Evolutionary conservation across 768 basidiomycete genomes (phyloP).

Genomic region (Inosperma sp.): DNA sequence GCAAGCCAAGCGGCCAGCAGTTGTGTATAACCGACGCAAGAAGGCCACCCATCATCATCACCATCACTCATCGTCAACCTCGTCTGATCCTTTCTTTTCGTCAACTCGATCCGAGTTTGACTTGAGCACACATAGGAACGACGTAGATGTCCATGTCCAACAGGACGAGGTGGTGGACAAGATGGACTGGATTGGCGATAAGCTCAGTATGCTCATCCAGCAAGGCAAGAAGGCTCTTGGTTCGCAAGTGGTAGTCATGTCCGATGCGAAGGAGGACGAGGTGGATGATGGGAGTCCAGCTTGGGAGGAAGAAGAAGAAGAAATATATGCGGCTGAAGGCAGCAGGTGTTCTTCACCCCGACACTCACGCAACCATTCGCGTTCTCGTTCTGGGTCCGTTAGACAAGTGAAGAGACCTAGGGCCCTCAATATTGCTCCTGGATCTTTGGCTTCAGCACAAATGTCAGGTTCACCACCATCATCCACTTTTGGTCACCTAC

Average conservation of each 20-base stretch:
- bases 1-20: not conserved
- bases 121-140: conserved; percentile 34
- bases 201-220: conserved; percentile 63
- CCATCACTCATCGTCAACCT: not conserved
- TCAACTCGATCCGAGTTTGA: conserved; percentile 40
- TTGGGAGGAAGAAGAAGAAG: conserved; percentile 66
- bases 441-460: not conserved
- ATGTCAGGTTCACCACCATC: not conserved
- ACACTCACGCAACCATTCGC: conserved; percentile 4
- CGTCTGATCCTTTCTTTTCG: conserved; percentile 4
- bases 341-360: conserved; percentile 22
- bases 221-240: conserved; percentile 75
- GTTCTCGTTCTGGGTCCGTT: conserved; percentile 6
- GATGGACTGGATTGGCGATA: conserved; percentile 83
- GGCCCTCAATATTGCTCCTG: not conserved
- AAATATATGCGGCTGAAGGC: conserved; percentile 19
- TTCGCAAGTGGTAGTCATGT: conserved; percentile 74
- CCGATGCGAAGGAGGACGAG: conserved; percentile 68
- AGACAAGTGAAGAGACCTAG: conserved; percentile 2
- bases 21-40: conserved; percentile 3
- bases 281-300: conserved; percentile 69
- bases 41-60: not conserved
- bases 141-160: conserved; percentile 24
- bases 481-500: not conserved
- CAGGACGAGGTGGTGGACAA: conserved; percentile 26